These are phyloP conservation scores for Cutaneotrichosporon sp. DNA, from an alignment of 1,284 basidiomycete species.

Conservation along the genomic window DNA sequence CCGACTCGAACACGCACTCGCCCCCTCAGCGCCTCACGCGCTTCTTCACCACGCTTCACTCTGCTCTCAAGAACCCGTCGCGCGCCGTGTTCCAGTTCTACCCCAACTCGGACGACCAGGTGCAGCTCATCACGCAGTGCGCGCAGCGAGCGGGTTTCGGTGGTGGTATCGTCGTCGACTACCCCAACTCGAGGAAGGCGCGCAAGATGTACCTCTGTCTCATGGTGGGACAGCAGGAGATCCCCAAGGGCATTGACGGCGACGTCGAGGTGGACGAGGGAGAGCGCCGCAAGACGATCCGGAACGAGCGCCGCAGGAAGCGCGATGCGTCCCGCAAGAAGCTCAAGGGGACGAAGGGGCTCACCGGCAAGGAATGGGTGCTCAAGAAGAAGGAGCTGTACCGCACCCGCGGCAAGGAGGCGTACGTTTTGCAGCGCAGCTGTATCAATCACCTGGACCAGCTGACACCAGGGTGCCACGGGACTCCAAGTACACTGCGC, in stretches of 20 bases:
- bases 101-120: slow-evolving; percentile 91
- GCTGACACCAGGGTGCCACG: slow-evolving; percentile 45
- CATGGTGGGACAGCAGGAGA: slow-evolving; percentile 69
- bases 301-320: slow-evolving; percentile 46
- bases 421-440: slow-evolving; percentile 32
- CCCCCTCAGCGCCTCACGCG: slow-evolving; percentile 87
- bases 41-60: slow-evolving; percentile 97
- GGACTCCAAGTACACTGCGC: slow-evolving; percentile 55
- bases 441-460: too few species aligned
- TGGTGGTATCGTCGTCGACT: slow-evolving; percentile 95
- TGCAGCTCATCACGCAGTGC: slow-evolving; percentile 88
- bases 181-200: slow-evolving; percentile 92
- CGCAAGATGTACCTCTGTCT: slow-evolving; percentile 88
- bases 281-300: slow-evolving; percentile 56
- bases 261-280: slow-evolving; percentile 58
- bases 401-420: slow-evolving; percentile 59
- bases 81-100: slow-evolving; percentile 96
- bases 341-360: slow-evolving; percentile 48
- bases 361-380: slow-evolving; percentile 58
- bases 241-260: slow-evolving; percentile 73
- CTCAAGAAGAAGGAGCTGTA: slow-evolving; percentile 62
- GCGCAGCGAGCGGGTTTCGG: slow-evolving; percentile 96
- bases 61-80: slow-evolving; percentile 84
- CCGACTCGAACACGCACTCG: slow-evolving; percentile 88
- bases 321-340: slow-evolving; percentile 36